These are phyloP conservation scores for Ampelocalamus luodianensis DNA, from an alignment of 176 grass and related monocot species.

Conservation along the genomic window DNA sequence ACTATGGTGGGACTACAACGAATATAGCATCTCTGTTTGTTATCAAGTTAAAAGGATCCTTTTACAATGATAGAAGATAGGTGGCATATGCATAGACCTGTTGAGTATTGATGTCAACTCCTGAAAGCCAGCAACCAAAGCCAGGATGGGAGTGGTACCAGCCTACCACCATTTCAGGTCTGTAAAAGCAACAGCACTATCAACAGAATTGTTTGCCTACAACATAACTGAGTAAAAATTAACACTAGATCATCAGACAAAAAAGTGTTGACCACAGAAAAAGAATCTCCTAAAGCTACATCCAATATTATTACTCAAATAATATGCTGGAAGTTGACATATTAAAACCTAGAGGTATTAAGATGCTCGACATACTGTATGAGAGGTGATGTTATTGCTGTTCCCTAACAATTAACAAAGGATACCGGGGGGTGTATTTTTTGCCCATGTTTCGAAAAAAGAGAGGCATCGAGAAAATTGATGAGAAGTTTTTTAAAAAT, in stretches of 20 bases:
- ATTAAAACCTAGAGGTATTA: not conserved
- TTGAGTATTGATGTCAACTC: conserved; percentile 93
- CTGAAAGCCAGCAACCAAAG: conserved; percentile 96
- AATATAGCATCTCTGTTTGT: not conserved
- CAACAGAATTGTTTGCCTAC: conserved; percentile 16
- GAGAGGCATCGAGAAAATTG: too few relatives aligned
- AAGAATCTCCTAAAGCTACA: not conserved
- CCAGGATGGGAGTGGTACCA: conserved; percentile 97
- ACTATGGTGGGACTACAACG: not conserved
- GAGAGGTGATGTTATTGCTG: not conserved
- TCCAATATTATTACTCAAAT: not conserved
- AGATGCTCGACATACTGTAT: not conserved
- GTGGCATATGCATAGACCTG: conserved; percentile 46
- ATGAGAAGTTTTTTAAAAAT: too few relatives aligned
- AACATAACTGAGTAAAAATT: not conserved
- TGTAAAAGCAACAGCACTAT: conserved; percentile 46
- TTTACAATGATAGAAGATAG: conserved; percentile 16
- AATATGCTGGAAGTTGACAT: not conserved
- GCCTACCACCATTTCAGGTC: conserved; percentile 93
- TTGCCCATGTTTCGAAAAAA: not conserved
- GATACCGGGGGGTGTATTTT: not conserved
- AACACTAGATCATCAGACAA: conserved; percentile 3
- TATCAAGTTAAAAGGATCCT: not conserved
- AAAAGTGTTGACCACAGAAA: not conserved
- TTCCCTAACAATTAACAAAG: not conserved